Percentiles rank a stretch among this genome's conserved stretches.
phyloP scores from a whole-genome alignment of 805 yeast species.

The Candida khao-thaluensis region DNA sequence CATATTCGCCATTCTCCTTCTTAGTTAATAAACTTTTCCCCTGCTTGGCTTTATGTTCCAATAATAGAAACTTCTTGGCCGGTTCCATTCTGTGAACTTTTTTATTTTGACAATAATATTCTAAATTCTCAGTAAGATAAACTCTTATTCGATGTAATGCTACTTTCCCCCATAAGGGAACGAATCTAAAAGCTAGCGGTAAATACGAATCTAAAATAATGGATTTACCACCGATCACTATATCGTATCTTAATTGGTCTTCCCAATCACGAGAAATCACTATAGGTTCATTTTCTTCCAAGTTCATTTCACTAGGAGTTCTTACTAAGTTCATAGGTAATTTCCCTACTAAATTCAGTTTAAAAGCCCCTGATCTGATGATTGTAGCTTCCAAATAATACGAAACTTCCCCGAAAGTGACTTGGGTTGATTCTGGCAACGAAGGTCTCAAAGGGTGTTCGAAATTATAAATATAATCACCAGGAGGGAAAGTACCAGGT shows the following conservation, averaged over 20 bases:
- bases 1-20: slow-evolving; percentile 24
- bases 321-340: slow-evolving; percentile 68
- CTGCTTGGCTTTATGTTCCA: slow-evolving; percentile 72
- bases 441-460: slow-evolving; percentile 84
- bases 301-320: slow-evolving; percentile 71
- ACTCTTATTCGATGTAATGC: slow-evolving; percentile 83
- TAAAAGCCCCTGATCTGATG: slow-evolving; percentile 83
- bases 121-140: slow-evolving; percentile 84
- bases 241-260: slow-evolving; percentile 84
- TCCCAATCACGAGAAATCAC: slow-evolving; percentile 93
- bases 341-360: slow-evolving; percentile 65
- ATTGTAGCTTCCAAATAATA: slow-evolving; percentile 70
- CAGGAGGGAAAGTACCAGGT: slow-evolving; percentile 60
- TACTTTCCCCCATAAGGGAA: slow-evolving; percentile 80
- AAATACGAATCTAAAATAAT: slow-evolving; percentile 78
- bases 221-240: slow-evolving; percentile 85
- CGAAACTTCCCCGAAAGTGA: slow-evolving; percentile 76
- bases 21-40: slow-evolving; percentile 50
- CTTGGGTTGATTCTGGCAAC: slow-evolving; percentile 74
- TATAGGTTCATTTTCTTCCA: slow-evolving; percentile 92
- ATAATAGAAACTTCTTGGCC: slow-evolving; percentile 68
- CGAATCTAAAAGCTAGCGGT: slow-evolving; percentile 80
- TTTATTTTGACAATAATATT: slow-evolving; percentile 81
- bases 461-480: slow-evolving; percentile 89
- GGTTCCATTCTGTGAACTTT: slow-evolving; percentile 94